Evolutionary conservation across 805 yeast species (phyloP).

Genomic region (Candida berthetii): DNA sequence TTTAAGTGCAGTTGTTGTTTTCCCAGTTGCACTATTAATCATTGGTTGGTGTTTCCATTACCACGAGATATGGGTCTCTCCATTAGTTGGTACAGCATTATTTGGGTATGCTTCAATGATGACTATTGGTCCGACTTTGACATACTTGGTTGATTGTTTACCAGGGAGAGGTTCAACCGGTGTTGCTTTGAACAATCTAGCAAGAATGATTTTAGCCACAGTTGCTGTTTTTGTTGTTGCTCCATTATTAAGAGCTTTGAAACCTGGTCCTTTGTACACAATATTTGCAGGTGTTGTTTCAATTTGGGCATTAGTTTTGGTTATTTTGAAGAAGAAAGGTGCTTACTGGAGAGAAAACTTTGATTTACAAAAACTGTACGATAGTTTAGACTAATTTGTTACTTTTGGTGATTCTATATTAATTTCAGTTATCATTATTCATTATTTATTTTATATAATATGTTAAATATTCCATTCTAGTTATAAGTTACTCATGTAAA

Average conservation of each 20-base stretch:
- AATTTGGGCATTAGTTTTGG: conserved; percentile 33
- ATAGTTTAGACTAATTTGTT: conserved; percentile 24
- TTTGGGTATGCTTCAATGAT: conserved; percentile 84
- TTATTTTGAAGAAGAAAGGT: conserved; percentile 48
- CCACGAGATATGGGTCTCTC: conserved; percentile 68
- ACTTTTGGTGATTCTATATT: too few relatives aligned
- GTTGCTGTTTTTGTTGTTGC: conserved; percentile 69
- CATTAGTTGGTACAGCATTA: conserved; percentile 73
- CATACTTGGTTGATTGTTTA: conserved; percentile 75
- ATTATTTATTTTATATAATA: too few relatives aligned
- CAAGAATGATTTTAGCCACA: conserved; percentile 71
- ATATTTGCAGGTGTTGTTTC: conserved; percentile 57
- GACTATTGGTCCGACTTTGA: conserved; percentile 73
- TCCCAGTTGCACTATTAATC: conserved; percentile 61
- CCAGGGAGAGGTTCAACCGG: conserved; percentile 91
- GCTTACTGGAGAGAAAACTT: conserved; percentile 58
- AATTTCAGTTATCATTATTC: too few relatives aligned
- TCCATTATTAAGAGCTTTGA: conserved; percentile 62
- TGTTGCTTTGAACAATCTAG: conserved; percentile 73
- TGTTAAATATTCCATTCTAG: too few relatives aligned
- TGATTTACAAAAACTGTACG: conserved; percentile 53
- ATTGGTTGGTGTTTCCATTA: conserved; percentile 79
- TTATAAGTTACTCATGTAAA: too few relatives aligned
- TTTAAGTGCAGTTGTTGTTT: conserved; percentile 52
- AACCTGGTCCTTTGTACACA: conserved; percentile 63